A percentile compares a stretch with the other conserved stretches of the same genome.
These are phyloP conservation scores for Candida vaughaniae DNA, from an alignment of 805 yeast species.

Conservation along the genomic window DNA sequence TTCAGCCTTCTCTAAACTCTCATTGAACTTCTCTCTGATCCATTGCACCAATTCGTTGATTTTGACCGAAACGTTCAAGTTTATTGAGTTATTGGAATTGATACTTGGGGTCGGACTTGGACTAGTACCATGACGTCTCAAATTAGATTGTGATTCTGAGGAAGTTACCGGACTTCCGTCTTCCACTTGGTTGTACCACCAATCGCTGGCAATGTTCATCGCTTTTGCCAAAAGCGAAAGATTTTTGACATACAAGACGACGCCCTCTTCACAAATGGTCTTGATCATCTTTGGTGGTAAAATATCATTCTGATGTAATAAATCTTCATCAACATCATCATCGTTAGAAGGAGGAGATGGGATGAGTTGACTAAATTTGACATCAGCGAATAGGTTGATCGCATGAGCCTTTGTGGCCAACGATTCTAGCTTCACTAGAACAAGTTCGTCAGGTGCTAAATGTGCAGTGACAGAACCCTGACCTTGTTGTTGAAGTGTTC, in stretches of 20 bases:
- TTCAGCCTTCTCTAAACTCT: conserved; percentile 86
- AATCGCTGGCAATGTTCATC: conserved; percentile 78
- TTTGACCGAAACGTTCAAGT: conserved; percentile 28
- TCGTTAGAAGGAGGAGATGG: conserved; percentile 65
- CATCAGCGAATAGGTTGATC: conserved; percentile 83
- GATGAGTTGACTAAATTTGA: conserved; percentile 79
- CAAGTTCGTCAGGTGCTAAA: conserved; percentile 31
- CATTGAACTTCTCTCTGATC: conserved; percentile 87
- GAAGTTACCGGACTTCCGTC: background rate
- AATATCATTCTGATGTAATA: conserved; percentile 37
- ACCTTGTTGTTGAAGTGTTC: conserved; percentile 13
- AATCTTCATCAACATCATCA: conserved; percentile 33
- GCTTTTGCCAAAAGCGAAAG: conserved; percentile 80
- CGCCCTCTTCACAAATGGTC: conserved; percentile 78
- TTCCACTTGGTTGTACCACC: conserved; percentile 70
- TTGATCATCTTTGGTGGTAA: conserved; percentile 59
- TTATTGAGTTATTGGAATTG: conserved; percentile 2
- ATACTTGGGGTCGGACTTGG: conserved; percentile 7
- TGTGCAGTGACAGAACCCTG: conserved; percentile 12
- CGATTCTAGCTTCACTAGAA: conserved; percentile 55
- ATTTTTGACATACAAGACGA: conserved; percentile 79
- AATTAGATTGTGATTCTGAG: conserved; percentile 1
- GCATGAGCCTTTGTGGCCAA: conserved; percentile 91
- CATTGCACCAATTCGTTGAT: conserved; percentile 81
- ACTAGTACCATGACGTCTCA: conserved; percentile 1